Conservation (phyloP, 306 rosid species). For the Castanea crenata region DNA sequence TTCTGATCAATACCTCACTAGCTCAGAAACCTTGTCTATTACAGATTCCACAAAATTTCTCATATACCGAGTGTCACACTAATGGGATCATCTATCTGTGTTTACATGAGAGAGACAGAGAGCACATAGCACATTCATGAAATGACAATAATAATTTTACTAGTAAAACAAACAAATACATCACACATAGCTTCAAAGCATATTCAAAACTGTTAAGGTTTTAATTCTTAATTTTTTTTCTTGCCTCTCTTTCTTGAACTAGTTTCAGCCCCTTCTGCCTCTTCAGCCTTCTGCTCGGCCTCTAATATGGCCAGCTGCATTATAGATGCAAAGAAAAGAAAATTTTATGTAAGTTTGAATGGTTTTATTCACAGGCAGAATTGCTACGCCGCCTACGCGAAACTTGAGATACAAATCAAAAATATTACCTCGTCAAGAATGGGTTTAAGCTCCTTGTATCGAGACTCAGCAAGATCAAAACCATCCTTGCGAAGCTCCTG, state of each 20-base stretch:
- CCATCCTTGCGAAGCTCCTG: slow-evolving; percentile 99
- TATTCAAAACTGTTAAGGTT: neutral
- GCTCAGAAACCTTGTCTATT: neutral
- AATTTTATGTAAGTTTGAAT: neutral
- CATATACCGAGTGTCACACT: too few relatives aligned
- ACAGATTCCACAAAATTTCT: too few relatives aligned
- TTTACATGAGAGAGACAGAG: too few relatives aligned
- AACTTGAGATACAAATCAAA: slow-evolving; percentile 7
- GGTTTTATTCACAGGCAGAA: neutral
- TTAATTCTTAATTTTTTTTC: slow-evolving; percentile 54
- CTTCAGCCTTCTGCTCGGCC: slow-evolving; percentile 93
- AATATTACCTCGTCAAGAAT: slow-evolving; percentile 87
- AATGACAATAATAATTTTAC: neutral
- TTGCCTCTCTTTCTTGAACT: slow-evolving; percentile 78
- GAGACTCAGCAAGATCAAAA: slow-evolving; percentile 89
- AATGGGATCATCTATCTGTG: too few relatives aligned
- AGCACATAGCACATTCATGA: neutral
- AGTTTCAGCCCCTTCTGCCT: slow-evolving; percentile 76
- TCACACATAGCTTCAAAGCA: neutral
- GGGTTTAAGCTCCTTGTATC: slow-evolving; percentile 90
- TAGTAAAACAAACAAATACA: neutral
- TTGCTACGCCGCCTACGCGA: neutral
- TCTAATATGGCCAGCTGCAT: slow-evolving; percentile 84
- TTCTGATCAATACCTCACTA: neutral
- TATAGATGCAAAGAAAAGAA: slow-evolving; percentile 15